Percentiles rank a stretch among this genome's conserved stretches.
These are phyloP conservation scores for Adenanthera pavonina DNA, from an alignment of 306 rosid genomes.

Conservation along the genomic window DNA sequence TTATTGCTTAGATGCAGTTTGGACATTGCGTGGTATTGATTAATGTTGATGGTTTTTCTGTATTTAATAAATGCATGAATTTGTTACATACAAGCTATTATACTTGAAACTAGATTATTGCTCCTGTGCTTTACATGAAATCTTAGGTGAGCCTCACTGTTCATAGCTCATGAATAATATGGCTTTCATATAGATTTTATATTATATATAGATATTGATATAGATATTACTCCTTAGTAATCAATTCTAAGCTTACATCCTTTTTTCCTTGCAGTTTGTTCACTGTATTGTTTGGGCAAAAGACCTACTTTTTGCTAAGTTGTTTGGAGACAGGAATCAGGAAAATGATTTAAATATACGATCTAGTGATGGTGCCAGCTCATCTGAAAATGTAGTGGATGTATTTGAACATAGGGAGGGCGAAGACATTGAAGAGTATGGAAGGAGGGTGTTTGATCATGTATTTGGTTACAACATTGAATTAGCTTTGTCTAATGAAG, in stretches of 20 bases:
- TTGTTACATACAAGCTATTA: slow-evolving; percentile 6
- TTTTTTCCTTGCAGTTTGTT: slow-evolving; percentile 70
- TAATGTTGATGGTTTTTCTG: not conserved
- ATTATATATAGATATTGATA: too few relatives aligned
- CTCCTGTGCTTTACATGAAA: too few relatives aligned
- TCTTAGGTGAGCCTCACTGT: too few relatives aligned
- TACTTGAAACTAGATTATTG: not conserved
- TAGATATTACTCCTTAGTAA: not conserved
- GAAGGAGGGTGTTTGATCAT: slow-evolving; percentile 90
- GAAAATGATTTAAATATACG: slow-evolving; percentile 91
- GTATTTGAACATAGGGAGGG: slow-evolving; percentile 78
- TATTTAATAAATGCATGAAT: not conserved
- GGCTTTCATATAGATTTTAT: too few relatives aligned
- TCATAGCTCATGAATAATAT: too few relatives aligned
- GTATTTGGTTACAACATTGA: slow-evolving; percentile 96
- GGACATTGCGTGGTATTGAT: slow-evolving; percentile 5
- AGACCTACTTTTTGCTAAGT: slow-evolving; percentile 88
- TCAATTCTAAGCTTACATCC: slow-evolving; percentile 1
- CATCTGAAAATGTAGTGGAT: slow-evolving; percentile 77
- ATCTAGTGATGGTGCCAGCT: slow-evolving; percentile 81
- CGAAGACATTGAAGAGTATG: slow-evolving; percentile 88
- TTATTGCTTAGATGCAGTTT: slow-evolving; percentile 21
- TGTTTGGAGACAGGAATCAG: slow-evolving; percentile 94
- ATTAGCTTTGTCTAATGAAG: slow-evolving; percentile 86
- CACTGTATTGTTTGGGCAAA: slow-evolving; percentile 99